Evolutionary conservation across 75 land plant species (phyloP).

Genomic region (Picea glauca): DNA sequence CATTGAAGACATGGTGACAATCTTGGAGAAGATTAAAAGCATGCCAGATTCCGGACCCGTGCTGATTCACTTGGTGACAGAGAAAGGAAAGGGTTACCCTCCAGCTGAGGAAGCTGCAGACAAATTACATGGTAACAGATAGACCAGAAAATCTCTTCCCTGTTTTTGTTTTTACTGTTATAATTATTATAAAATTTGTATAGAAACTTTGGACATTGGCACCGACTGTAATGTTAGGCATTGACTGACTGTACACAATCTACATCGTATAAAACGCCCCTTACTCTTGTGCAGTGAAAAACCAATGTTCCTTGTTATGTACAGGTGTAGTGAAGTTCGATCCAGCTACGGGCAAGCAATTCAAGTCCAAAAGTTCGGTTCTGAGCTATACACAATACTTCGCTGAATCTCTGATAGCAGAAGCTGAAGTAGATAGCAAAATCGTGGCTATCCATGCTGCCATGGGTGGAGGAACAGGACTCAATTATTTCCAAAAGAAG

Average conservation of each 20-base stretch:
- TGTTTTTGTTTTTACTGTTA: no score
- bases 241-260: no score
- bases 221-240: no score
- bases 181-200: no score
- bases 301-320: not conserved
- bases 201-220: no score
- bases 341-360: conserved; percentile 34
- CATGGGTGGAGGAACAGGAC: conserved; percentile 46
- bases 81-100: conserved; percentile 46
- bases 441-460: conserved; percentile 38
- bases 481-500: conserved; percentile 27
- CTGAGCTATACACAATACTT: conserved; percentile 29
- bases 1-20: conserved; percentile 50
- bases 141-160: not conserved
- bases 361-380: conserved; percentile 11
- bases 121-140: conserved; percentile 28
- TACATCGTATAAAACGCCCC: no score
- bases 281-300: no score
- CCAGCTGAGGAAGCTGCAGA: conserved; percentile 37
- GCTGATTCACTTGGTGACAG: conserved; percentile 42
- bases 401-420: conserved; percentile 34
- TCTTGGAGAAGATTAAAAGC: conserved; percentile 41
- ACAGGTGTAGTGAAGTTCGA: conserved; percentile 54
- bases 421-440: conserved; percentile 21
- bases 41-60: conserved; percentile 45